A percentile compares a stretch with the other conserved stretches of the same genome.
phyloP scores from a whole-genome alignment of 352 stramenopile genomes.

The Phytophthora cryptogea region DNA sequence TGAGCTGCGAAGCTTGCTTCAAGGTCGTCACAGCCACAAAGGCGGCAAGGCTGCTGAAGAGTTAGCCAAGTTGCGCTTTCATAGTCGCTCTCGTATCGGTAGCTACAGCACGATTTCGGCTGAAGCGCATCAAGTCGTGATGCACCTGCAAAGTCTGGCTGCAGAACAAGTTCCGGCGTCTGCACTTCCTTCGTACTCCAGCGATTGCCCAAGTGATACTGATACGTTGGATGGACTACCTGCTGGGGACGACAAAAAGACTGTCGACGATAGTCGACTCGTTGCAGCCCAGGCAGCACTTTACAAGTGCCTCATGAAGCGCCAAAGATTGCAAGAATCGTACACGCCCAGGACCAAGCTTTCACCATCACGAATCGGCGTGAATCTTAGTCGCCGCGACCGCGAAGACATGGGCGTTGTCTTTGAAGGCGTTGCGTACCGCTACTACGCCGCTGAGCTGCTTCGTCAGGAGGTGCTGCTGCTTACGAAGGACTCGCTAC shows the following conservation, averaged over 20 bases:
- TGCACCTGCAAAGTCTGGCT: constrained; percentile 41
- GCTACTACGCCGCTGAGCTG: constrained; percentile 59
- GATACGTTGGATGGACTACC: constrained; percentile 21
- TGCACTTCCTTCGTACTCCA: constrained; percentile 21
- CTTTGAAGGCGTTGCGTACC: constrained; percentile 76
- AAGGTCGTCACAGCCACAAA: constrained; percentile 29
- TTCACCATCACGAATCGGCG: constrained; percentile 60
- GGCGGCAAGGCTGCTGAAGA: constrained; percentile 17
- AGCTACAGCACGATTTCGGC: constrained; percentile 76
- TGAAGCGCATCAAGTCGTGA: constrained; percentile 48
- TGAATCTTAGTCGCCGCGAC: constrained; percentile 69
- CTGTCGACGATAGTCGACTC: constrained; percentile 22
- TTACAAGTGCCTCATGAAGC: constrained; percentile 63
- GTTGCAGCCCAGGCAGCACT: constrained; percentile 55
- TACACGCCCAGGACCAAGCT: constrained; percentile 42
- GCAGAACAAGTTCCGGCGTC: constrained; percentile 17
- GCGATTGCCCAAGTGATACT: constrained; percentile 27
- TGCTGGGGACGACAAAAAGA: constrained; percentile 15
- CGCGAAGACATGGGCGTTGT: constrained; percentile 56
- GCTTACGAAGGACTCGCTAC: constrained; percentile 55
- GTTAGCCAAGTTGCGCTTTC: constrained; percentile 54
- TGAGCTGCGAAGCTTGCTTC: constrained; percentile 52
- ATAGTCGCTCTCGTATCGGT: constrained; percentile 69
- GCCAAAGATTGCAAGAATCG: constrained; percentile 51
- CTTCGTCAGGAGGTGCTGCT: constrained; percentile 80